Evolutionary conservation across 352 stramenopile species (phyloP).

Genomic region (Phytopythium litorale): DNA sequence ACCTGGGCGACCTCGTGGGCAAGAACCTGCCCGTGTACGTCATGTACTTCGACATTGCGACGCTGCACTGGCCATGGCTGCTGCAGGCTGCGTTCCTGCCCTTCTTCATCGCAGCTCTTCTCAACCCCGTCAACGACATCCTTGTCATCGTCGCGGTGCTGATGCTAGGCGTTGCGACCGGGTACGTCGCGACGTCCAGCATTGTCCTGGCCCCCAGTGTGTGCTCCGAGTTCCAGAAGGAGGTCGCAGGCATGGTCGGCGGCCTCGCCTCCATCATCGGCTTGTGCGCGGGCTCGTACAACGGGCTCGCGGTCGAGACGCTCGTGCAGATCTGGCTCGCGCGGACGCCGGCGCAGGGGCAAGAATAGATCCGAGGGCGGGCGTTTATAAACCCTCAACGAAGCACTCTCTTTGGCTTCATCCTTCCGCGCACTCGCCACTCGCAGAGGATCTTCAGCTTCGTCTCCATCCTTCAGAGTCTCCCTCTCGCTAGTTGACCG

Average conservation of each 20-base stretch:
- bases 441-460: background rate
- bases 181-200: slow-evolving; percentile 73
- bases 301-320: slow-evolving; percentile 64
- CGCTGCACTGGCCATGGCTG: slow-evolving; percentile 60
- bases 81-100: slow-evolving; percentile 65
- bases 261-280: slow-evolving; percentile 68
- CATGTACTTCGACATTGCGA: slow-evolving; percentile 68
- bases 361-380: background rate
- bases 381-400: background rate
- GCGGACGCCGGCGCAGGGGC: background rate
- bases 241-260: slow-evolving; percentile 73
- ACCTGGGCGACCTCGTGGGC: slow-evolving; percentile 69
- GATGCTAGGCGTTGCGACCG: slow-evolving; percentile 60
- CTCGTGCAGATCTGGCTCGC: slow-evolving; percentile 44
- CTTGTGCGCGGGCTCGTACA: slow-evolving; percentile 73
- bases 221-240: slow-evolving; percentile 75
- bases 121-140: slow-evolving; percentile 56
- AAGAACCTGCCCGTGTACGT: slow-evolving; percentile 71
- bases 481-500: background rate
- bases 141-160: slow-evolving; percentile 46
- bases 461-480: background rate
- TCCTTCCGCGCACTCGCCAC: background rate
- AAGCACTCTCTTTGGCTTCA: background rate
- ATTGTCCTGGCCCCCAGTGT: slow-evolving; percentile 75
- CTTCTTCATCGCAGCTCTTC: slow-evolving; percentile 55